Percentiles rank a stretch among this genome's conserved stretches.
Evolutionary conservation across 768 basidiomycete species (phyloP).

Genomic region (Lactarius sp.): DNA sequence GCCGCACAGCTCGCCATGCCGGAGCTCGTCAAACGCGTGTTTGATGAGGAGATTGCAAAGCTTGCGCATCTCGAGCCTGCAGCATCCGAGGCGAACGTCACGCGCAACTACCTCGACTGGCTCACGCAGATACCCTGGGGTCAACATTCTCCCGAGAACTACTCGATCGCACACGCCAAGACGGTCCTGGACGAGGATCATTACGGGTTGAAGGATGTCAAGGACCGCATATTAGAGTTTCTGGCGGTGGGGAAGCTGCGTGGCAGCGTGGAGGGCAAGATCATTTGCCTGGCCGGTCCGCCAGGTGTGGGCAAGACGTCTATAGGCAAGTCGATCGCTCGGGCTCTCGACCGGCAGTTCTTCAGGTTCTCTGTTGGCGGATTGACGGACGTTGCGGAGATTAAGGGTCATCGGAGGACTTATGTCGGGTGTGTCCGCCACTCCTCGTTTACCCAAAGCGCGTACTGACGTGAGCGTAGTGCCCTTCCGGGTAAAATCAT

Average conservation of each 20-base stretch:
- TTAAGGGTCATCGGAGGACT: slow-evolving; percentile 97
- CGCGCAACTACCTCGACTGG: slow-evolving; percentile 93
- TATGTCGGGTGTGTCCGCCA: slow-evolving; percentile 70
- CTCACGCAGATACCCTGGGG: slow-evolving; percentile 97
- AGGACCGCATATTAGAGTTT: slow-evolving; percentile 92
- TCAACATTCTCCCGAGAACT: slow-evolving; percentile 89
- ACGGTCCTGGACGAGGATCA: slow-evolving; percentile 91
- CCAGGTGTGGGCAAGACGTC: slow-evolving; percentile 98
- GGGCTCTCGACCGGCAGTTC: slow-evolving; percentile 86
- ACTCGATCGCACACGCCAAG: slow-evolving; percentile 76
- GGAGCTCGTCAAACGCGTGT: slow-evolving; percentile 83
- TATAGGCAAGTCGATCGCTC: slow-evolving; percentile 92
- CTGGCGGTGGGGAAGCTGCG: slow-evolving; percentile 92
- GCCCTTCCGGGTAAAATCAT: slow-evolving; percentile 94
- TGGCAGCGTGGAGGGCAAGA: slow-evolving; percentile 95
- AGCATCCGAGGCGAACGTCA: slow-evolving; percentile 90
- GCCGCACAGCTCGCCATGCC: slow-evolving; percentile 84
- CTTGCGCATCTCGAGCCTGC: slow-evolving; percentile 85
- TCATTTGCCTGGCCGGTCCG: slow-evolving; percentile 92
- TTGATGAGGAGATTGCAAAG: slow-evolving; percentile 93
- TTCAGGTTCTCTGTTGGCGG: slow-evolving; percentile 98
- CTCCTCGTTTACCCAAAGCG: not conserved
- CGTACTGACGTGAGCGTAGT: slow-evolving; percentile 34
- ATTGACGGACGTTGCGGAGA: slow-evolving; percentile 95
- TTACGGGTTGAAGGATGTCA: slow-evolving; percentile 88